Evolutionary conservation across 2,329 filamentous ascomycete genomes (phyloP), one percentile per base, ranked within the genome.

Genomic region (Hymenotorrendiella dingleyae): DNA sequence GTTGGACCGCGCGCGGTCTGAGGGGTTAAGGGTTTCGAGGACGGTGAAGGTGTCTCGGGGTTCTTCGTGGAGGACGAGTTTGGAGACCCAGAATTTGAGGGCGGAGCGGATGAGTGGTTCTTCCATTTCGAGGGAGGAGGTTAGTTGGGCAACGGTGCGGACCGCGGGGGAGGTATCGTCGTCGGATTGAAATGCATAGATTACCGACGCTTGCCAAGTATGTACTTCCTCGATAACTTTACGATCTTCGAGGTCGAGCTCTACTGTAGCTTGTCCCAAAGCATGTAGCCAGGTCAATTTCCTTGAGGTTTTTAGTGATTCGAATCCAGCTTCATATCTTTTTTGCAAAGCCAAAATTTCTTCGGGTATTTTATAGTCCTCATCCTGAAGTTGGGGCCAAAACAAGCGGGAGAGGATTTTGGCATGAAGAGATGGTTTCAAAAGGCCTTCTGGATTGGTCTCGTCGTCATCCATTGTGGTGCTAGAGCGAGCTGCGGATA

Each of bases 391-490:
- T 8, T 81, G 76, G 0, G 93, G 93, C 93, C 93, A 98, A 70
- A 94, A 98, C 48, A 95, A 80, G 17, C 89, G 80, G 1, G 90
- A 96, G 4, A 97, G 71, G 39, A 97, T 91, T 60, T 93, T 90
- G 22, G 88, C 80, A 55, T 90, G 83, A 40, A 86, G 37, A 11
- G 73, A 64, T 2, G 69, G 64, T 40, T 57, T 49, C 36, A 50
- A 40, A 34, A 64, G 52, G 3, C 55, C 59, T 11, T 60, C 52
- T 4, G 61, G 45, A 4, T 55, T 62, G 26, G 64, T 61, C 43
- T 62, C 64, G 24, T 62, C 60, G 21, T 60, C 56, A 48, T 34
- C 50, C 53, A 41, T 46, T 17, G 42, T 42, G 10, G 42, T 33
- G 21, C 43, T 39, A 47, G 54, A 19, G 47, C 36, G 35, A 23